Evolutionary conservation across 2,329 filamentous ascomycete genomes (phyloP), one percentile per base, ranked within the genome.

Genomic region (Trichocomaceae sp.): DNA sequence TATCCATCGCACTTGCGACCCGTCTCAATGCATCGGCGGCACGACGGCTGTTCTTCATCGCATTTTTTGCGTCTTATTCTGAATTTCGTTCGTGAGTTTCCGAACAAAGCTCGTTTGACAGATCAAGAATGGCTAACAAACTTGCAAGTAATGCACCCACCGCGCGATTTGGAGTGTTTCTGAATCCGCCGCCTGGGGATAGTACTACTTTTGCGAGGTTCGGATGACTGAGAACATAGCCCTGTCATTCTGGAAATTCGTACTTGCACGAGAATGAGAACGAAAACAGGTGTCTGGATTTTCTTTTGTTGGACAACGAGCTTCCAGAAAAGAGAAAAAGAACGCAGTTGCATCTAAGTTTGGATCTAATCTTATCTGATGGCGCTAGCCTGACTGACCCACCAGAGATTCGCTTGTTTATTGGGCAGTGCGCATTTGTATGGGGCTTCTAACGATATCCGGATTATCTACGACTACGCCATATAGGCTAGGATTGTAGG

Each of bases 1-100:
- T 72, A 72, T 31, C 69, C 69, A 51, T 70, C 68, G 51, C 70
- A 72, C 49, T 62, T 70, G 31, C 69, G 65, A 20, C 69, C 69
- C 5, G 68, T 69, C 46, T 65, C 68, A 9, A 63, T 67, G 57
- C 70, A 73, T 41, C 64, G 65, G 10, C 58, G 54, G 50, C 69
- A 71, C 10, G 58, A 53, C 17, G 69, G 68, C 47, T 64, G 67
- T 4, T 50, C 58, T 56, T 72, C 69, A 52, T 72, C 69, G 53
- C 68, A 72, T 54, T 72, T 72, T 17, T 71, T 60, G 19, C 64
- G 64, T 29, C 69, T 65, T 42, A 66, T 47, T 35, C 54, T 56
- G 10, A 9, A 13, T 15, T 8, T 3, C 20, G 10, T 31, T 31
- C 3, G 45, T 31, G 17, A 42, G 17, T 20, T 42, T 5, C 3